phyloP scores from a whole-genome alignment of 768 basidiomycete genomes.

The Ramaria sp. region DNA sequence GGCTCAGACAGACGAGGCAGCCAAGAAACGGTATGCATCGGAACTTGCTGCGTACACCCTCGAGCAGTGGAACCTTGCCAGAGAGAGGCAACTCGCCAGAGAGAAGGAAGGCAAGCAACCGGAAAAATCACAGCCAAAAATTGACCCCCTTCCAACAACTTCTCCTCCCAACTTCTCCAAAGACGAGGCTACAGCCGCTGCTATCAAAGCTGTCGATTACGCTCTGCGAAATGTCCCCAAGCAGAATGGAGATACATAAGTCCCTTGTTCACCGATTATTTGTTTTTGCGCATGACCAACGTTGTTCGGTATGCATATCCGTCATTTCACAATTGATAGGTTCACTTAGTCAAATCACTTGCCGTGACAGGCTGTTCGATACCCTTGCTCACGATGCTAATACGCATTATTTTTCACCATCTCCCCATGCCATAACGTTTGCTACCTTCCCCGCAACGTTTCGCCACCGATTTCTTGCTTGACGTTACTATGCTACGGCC shows the following conservation, averaged over 20 bases:
- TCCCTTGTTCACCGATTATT: background rate
- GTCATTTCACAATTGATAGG: too few species aligned
- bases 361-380: too few species aligned
- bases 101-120: background rate
- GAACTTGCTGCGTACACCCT: slow-evolving; percentile 31
- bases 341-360: too few species aligned
- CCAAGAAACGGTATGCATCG: slow-evolving; percentile 25
- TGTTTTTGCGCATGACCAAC: background rate
- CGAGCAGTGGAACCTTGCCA: slow-evolving; percentile 25
- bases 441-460: too few species aligned
- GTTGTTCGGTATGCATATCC: background rate
- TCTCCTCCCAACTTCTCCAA: background rate
- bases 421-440: too few species aligned
- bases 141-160: background rate
- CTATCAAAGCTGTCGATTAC: background rate
- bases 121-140: background rate
- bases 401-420: too few species aligned
- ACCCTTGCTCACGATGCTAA: too few species aligned
- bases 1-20: background rate
- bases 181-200: background rate
- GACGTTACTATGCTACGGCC: too few species aligned
- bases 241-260: background rate
- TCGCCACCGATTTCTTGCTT: too few species aligned
- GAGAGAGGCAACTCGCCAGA: slow-evolving; percentile 12
- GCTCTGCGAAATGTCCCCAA: background rate